Evolutionary conservation across 176 grass and related monocot genomes (phyloP), one percentile per base, ranked within the genome.

Genomic region (Carex myosuroides): DNA sequence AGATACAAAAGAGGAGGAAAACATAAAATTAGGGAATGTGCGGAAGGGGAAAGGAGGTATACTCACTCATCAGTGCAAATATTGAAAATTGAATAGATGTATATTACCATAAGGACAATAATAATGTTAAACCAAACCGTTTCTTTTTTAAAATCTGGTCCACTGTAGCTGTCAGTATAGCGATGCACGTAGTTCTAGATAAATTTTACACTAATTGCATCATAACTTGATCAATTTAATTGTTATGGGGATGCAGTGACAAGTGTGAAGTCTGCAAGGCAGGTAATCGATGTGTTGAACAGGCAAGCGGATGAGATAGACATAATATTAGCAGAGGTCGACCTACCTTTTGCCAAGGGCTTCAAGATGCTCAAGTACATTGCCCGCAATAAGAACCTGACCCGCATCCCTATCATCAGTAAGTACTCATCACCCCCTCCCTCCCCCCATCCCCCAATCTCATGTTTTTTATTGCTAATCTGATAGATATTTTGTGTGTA

Each of bases 291-390:
- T 83, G 74, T 82, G 72, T 93, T 98, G 65, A 98, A 95, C 79
- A 74, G 33, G 22, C 87, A 93, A 89, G 88, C 84, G 3, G 56
- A 65, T 21, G 93, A 98, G 68, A 98, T 95, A 9, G 96, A 98
- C 80, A 85, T 98, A 83, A 98, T 98, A 85, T 75, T 98, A 58
- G 88, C 96, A 13, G 96, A 98, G 87, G 89, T 95, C 12, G 93
- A 98, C 82, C 93, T 98, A 66, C 96, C 96, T 0, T 79, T 98
- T 29, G 60, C 91, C 54, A 98, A 95, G 80, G 94, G 96, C 16
- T 92, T 92, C 64, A 99, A 99, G 91, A 93, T 99, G 93, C 86
- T 99, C 81, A 99, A 95, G 83, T 99, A 95, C 90, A 93, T 99
- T 59, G 83, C 89, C 72, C 92, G 95, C 75, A 92, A 99, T 60